Base-by-base conservation (phyloP, 192 early-diverging fungal species). In the Podila minutissima region DNA sequence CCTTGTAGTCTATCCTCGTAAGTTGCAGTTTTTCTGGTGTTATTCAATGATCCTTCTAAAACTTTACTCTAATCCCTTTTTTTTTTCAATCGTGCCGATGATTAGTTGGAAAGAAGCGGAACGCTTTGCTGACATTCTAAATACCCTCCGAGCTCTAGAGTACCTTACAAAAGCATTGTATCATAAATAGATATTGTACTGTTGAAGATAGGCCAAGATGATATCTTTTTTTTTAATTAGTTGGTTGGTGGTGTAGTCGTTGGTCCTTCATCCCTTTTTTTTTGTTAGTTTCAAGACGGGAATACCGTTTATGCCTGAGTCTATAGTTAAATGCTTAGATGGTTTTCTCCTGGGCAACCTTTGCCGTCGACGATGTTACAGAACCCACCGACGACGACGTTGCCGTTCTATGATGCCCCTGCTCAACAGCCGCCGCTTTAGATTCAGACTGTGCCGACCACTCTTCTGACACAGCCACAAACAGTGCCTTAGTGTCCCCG, bases 1-100 rank as follows among this genome's bases (percentile, higher is more conserved):
- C 17, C 50, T 84, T 38, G 57, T 77, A 26, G 67, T 83, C 5
- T 83, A 74, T 53, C 76, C 83, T 46, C 67, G 78, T 76, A 69
- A 59, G 59, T 81, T 61, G 10, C 8, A 26, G 63, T 51, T 60
- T 33, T 55, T 26, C 26, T 62, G 35, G 35, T 0, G 62, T 49
- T 66, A 19, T 77, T 12, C 59, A 37, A 29, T 74, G 63, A 35
- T 78, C 69, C 71, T 67, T 71, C 51, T 71, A 41, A 41, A 13
- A 13, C 38, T 71, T 31, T n/a, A n/a, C n/a, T 71, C 74, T 58
- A 33, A 32, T 57, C 32, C 62, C n/a, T n/a, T 69, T 49, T 24
- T 82, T 62, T 83, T 74, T 50, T 79, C 62, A 73, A 38, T 19
- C 78, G 46, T 65, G 68, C 66, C 66, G 17, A 15, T 15, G 11